Evolutionary conservation across 2,329 filamentous ascomycete species (phyloP).

Genomic region (Podosphaera fusca): DNA sequence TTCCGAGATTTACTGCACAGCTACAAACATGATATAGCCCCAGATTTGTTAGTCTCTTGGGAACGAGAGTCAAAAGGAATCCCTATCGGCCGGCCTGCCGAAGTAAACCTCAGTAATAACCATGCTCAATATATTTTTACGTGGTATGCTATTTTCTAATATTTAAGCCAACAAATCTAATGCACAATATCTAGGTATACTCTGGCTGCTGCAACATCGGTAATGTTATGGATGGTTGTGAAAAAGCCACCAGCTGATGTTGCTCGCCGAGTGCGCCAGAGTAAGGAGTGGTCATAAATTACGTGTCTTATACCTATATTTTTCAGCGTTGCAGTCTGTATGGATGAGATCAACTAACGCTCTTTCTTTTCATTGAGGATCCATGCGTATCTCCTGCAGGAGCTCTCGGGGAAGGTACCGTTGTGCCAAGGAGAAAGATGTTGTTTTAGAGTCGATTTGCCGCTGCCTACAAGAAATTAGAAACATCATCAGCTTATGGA

Average conservation of each 20-base stretch:
- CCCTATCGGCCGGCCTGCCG: slow-evolving; percentile 66
- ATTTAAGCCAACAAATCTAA: not conserved
- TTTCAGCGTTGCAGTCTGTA: slow-evolving; percentile 10
- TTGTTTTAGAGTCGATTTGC: slow-evolving; percentile 45
- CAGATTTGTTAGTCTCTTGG: slow-evolving; percentile 54
- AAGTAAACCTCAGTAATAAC: slow-evolving; percentile 88
- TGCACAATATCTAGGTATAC: slow-evolving; percentile 43
- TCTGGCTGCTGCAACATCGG: slow-evolving; percentile 57
- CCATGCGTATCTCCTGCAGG: slow-evolving; percentile 59
- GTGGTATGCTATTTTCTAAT: slow-evolving; percentile 39
- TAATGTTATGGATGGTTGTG: slow-evolving; percentile 94
- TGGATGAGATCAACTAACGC: too few species aligned
- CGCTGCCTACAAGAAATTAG: slow-evolving; percentile 38
- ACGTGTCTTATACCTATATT: slow-evolving; percentile 16
- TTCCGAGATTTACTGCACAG: not conserved
- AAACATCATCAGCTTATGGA: not conserved
- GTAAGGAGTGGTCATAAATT: slow-evolving; percentile 42
- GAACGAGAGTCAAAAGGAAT: slow-evolving; percentile 61
- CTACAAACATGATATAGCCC: slow-evolving; percentile 27
- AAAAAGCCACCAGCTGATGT: slow-evolving; percentile 62
- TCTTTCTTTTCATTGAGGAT: slow-evolving; percentile 24
- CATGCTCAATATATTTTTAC: slow-evolving; percentile 98
- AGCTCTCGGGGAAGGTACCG: slow-evolving; percentile 63
- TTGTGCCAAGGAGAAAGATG: slow-evolving; percentile 66
- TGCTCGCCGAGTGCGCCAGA: slow-evolving; percentile 50